Base-by-base conservation (phyloP, 257 asterid genomes). In the Solanum rostratum region DNA sequence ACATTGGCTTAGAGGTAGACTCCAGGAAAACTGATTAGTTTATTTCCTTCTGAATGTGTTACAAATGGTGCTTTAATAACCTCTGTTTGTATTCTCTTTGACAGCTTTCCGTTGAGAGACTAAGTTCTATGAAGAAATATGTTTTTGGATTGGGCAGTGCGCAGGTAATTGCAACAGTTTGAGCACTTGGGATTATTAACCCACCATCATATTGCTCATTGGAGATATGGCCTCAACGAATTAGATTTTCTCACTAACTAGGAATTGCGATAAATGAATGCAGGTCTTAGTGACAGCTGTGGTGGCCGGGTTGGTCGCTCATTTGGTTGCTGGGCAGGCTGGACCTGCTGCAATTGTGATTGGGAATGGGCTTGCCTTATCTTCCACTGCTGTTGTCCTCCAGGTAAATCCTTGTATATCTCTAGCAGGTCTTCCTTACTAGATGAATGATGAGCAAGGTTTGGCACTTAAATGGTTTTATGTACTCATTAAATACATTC, bases 281-380 rank as follows among this genome's bases (percentile, higher is more conserved):
- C 88, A 95, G 99, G 99, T 97, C 87, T 85, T 97, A 91, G 97
- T 91, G 85, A 95, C 99, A 85, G 99, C 99, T 84, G 91, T 89
- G 49, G 93, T 79, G 85, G 90, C 92, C 74, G 99, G 99, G 69
- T 84, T 94, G 87, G 76, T 93, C 88, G 90, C 97, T 85, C 97
- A 92, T 90, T 88, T 90, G 88, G 90, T 90, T 82, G 97, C 95
- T 79, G 98, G 97, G 79, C 93, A 83, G 87, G 93, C 94, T 82
- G 99, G 98, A 84, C 99, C 99, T 84, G 99, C 99, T 84, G 94
- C 99, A 89, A 92, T 97, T 90, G 99, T 97, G 85, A 90, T 97
- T 45, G 99, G 99, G 41, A 97, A 97, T 91, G 99, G 99, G 87
- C 98, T 97, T 87, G 99, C 99, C 71, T 86, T 97, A 79, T 97